Evolutionary conservation across 805 yeast species (phyloP).

Genomic region (Candida patagonica): DNA sequence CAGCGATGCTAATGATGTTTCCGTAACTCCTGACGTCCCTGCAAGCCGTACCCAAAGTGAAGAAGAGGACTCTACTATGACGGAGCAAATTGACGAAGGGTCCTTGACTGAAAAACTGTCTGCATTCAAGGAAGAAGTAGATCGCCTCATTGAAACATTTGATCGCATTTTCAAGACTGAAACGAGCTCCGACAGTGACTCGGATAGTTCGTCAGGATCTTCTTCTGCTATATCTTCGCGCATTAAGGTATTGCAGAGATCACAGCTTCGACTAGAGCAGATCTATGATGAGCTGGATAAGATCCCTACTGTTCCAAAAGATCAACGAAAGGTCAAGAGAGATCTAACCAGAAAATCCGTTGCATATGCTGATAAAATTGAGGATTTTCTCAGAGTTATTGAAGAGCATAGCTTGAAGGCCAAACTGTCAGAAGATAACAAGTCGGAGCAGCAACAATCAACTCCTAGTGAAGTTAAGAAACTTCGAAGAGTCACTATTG

Average conservation of each 20-base stretch:
- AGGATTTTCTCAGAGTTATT: conserved; percentile 13
- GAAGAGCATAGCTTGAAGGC: conserved; percentile 10
- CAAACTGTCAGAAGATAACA: conserved; percentile 4
- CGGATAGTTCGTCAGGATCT: conserved; percentile 6
- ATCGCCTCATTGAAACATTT: conserved; percentile 14
- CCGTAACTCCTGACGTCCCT: conserved; percentile 2
- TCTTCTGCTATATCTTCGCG: conserved; percentile 14
- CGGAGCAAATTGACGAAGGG: background rate
- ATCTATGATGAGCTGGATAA: conserved; percentile 19
- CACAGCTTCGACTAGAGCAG: conserved; percentile 20
- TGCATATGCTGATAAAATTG: conserved; percentile 18
- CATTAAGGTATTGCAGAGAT: conserved; percentile 20
- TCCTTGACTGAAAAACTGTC: conserved; percentile 4
- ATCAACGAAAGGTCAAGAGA: conserved; percentile 14
- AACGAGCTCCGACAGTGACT: conserved; percentile 6
- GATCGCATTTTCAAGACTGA: conserved; percentile 12
- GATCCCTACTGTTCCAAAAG: conserved; percentile 5
- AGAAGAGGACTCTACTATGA: background rate
- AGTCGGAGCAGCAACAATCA: background rate
- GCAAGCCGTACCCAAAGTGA: conserved; percentile 4
- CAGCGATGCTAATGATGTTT: conserved; percentile 5
- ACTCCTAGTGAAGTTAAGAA: background rate
- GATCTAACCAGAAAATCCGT: conserved; percentile 15
- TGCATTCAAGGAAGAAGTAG: conserved; percentile 11
- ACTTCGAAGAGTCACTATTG: conserved; percentile 14